Base-by-base conservation (phyloP, 1,284 basidiomycete genomes). In the Ustilago trichophora region DNA sequence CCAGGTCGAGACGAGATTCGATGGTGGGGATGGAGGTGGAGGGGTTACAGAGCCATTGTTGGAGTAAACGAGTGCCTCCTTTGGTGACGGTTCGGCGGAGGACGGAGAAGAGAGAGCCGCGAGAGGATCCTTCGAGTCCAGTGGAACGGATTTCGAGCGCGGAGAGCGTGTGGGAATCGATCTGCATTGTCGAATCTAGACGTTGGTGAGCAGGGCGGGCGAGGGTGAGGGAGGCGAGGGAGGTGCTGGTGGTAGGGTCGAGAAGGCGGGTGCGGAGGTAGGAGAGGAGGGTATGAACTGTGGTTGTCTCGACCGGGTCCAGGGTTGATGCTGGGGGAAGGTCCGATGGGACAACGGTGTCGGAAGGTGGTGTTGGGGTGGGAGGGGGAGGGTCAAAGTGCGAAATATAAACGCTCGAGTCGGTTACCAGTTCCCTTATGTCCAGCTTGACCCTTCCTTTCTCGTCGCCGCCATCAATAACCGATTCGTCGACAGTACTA, bases 161-260 rank as follows among this genome's bases (percentile, higher is more conserved):
- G 6, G 62, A 40, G 2, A 80, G 68, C 7, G 79, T 80, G 50
- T 78, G 71, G 3, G 78, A 72, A 52, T 80, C 78, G 49, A 80
- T 75, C 26, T 62, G 72, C 79, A 80, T 77, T 11, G 44, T 40
- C 15, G 66, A 48, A 12, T 50, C 46, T 12, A 35, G 41, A n/a
- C 12, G 58, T 12, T 41, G 47, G 24, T 56, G 62, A 9, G 35
- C 19, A 5, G 55, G 57, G 10, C 34, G 41, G 0, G 55, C 19
- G 41, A 33, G 43, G 9, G 54, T 37, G 37, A 58, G 43, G 0
- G 58, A n/a, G n/a, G n/a, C n/a, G n/a, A n/a, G 47, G 18, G 52
- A 34, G 25, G 68, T 44, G 15, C 51, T 46, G 2, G 41, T 34
- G 13, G 31, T n/a, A 19, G 64, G 44, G 34, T 76, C 70, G 16